These are phyloP conservation scores for Leccinum disarticulatum DNA, from an alignment of 768 basidiomycete genomes.

Conservation along the genomic window DNA sequence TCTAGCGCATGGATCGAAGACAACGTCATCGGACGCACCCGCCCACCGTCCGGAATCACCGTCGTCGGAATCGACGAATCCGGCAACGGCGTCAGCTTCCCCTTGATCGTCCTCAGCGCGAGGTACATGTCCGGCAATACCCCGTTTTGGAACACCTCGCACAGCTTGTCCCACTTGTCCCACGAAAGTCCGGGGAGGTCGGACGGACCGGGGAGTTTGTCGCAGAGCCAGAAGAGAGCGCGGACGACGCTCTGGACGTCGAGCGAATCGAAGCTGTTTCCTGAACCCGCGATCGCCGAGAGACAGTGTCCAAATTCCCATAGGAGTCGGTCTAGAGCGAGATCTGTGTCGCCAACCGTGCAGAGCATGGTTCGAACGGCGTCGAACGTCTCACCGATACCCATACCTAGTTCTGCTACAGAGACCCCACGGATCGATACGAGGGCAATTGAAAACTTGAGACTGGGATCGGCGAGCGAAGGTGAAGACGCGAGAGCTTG, in stretches of 20 bases:
- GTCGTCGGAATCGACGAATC: constrained; percentile 27
- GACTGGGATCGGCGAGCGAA: constrained; percentile 22
- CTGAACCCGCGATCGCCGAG: constrained; percentile 28
- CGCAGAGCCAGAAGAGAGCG: constrained; percentile 57
- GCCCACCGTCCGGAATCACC: constrained; percentile 38
- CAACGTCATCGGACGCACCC: constrained; percentile 33
- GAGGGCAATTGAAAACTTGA: constrained; percentile 37
- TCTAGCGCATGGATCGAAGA: constrained; percentile 46
- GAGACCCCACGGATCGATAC: constrained; percentile 32
- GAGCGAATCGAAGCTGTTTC: constrained; percentile 28
- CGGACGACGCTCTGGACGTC: constrained; percentile 41
- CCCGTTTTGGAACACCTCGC: constrained; percentile 35
- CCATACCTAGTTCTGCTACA: constrained; percentile 21
- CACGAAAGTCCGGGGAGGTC: constrained; percentile 49
- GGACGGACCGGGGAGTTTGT: constrained; percentile 43
- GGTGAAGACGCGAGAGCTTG: constrained; percentile 29
- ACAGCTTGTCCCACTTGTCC: constrained; percentile 48
- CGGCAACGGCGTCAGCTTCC: constrained; percentile 30
- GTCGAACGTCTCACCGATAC: constrained; percentile 27
- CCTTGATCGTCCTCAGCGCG: constrained; percentile 34
- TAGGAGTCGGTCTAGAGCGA: constrained; percentile 26
- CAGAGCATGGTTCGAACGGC: constrained; percentile 26
- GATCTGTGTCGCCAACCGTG: constrained; percentile 24
- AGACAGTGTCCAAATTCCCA: constrained; percentile 41
- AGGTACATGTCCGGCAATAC: constrained; percentile 29